These are phyloP conservation scores for Tulasnella sp. DNA, from an alignment of 768 basidiomycete species.

Conservation along the genomic window DNA sequence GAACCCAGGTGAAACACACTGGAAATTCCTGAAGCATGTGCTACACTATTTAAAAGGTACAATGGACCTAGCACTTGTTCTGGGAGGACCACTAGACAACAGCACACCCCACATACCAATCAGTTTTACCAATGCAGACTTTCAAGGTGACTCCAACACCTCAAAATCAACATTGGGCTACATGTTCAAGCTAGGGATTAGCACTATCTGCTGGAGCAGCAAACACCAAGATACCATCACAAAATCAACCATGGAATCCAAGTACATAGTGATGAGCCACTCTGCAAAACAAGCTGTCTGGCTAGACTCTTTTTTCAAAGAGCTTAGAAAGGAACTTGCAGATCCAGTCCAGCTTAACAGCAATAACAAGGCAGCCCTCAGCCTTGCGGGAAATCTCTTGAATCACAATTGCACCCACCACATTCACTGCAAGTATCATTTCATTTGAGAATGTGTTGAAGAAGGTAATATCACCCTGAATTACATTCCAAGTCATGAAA, in stretches of 20 bases:
- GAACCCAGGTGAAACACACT: slow-evolving; percentile 29
- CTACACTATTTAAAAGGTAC: slow-evolving; percentile 33
- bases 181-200: slow-evolving; percentile 27
- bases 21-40: slow-evolving; percentile 31
- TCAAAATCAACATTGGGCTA: slow-evolving; percentile 25
- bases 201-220: slow-evolving; percentile 32
- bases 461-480: slow-evolving; percentile 8
- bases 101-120: too few species aligned
- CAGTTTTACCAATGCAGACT: not conserved
- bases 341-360: slow-evolving; percentile 17
- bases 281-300: slow-evolving; percentile 30
- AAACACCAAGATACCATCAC: slow-evolving; percentile 32
- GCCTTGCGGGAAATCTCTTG: slow-evolving; percentile 22
- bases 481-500: slow-evolving; percentile 16
- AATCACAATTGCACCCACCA: slow-evolving; percentile 29
- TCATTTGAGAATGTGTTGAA: slow-evolving; percentile 23
- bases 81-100: too few species aligned
- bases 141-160: not conserved
- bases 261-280: slow-evolving; percentile 32
- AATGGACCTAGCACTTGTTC: slow-evolving; percentile 22
- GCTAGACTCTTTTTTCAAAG: slow-evolving; percentile 20
- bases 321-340: not conserved
- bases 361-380: slow-evolving; percentile 28
- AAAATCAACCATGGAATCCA: slow-evolving; percentile 33
- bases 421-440: slow-evolving; percentile 30